A percentile compares a stretch with the other conserved stretches of the same genome.
These are phyloP conservation scores for Cenchrus americanus DNA, from an alignment of 176 grass and related monocot genomes.

Conservation along the genomic window DNA sequence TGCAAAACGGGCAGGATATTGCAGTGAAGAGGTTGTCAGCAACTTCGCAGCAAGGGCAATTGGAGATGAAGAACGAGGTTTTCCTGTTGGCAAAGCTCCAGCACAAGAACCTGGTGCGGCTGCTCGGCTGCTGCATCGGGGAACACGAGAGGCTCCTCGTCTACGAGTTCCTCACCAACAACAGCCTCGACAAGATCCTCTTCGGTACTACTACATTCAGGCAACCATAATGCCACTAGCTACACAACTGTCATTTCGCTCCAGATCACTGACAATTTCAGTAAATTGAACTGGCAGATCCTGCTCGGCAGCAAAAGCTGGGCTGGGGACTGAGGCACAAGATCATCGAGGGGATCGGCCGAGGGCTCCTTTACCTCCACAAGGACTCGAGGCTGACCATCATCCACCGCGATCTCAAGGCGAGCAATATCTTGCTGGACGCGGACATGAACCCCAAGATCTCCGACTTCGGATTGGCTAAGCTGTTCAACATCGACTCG, in stretches of 20 bases:
- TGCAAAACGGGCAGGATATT: conserved; percentile 46
- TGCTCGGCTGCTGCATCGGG: conserved; percentile 59
- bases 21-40: conserved; percentile 63
- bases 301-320: conserved; percentile 12
- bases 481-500: conserved; percentile 40
- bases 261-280: too few species aligned
- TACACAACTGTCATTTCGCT: neutral
- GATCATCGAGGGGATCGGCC: conserved; percentile 59
- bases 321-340: conserved; percentile 45
- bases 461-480: conserved; percentile 65
- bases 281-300: conserved; percentile 31
- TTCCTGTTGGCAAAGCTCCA: conserved; percentile 61
- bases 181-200: conserved; percentile 55
- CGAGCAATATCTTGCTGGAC: conserved; percentile 58
- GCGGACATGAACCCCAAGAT: conserved; percentile 67
- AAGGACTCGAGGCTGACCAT: conserved; percentile 61
- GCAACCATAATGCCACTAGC: neutral
- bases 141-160: conserved; percentile 57
- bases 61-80: conserved; percentile 56
- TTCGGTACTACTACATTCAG: conserved; percentile 27
- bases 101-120: conserved; percentile 58
- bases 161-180: conserved; percentile 56
- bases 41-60: conserved; percentile 45
- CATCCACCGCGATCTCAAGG: conserved; percentile 61
- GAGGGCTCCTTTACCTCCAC: conserved; percentile 70